phyloP scores from a whole-genome alignment of 306 rosid species.

The Quillaja saponaria region DNA sequence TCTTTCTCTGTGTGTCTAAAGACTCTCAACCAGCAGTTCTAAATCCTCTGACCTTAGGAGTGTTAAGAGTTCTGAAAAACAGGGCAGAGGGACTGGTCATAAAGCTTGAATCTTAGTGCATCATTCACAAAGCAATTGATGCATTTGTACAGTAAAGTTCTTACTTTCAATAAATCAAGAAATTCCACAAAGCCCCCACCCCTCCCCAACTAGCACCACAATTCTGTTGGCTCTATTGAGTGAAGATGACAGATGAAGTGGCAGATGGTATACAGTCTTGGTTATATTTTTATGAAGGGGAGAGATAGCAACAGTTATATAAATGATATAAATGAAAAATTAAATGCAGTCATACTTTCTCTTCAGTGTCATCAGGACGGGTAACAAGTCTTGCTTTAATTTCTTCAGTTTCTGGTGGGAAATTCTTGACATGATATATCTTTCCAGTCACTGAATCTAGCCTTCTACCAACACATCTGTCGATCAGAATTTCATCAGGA shows the following conservation, averaged over 20 bases:
- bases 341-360: conserved; percentile 51
- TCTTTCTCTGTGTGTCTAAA: too few species aligned
- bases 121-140: too few species aligned
- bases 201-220: too few species aligned
- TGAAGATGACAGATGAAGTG: not conserved
- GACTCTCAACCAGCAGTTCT: too few species aligned
- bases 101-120: too few species aligned
- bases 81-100: too few species aligned
- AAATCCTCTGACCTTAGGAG: too few species aligned
- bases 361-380: conserved; percentile 87
- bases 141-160: too few species aligned
- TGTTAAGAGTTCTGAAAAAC: too few species aligned
- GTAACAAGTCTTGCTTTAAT: conserved; percentile 67
- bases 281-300: conserved; percentile 13
- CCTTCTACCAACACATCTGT: conserved; percentile 95
- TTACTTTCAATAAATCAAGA: too few species aligned
- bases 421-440: conserved; percentile 73
- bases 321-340: not conserved
- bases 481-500: conserved; percentile 98
- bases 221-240: not conserved
- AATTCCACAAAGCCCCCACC: too few species aligned
- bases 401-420: conserved; percentile 77
- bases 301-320: too few species aligned
- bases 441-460: conserved; percentile 81
- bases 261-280: conserved; percentile 4